Evolutionary conservation across 2,329 filamentous ascomycete species (phyloP).

Genomic region (Aulographum hederae): DNA sequence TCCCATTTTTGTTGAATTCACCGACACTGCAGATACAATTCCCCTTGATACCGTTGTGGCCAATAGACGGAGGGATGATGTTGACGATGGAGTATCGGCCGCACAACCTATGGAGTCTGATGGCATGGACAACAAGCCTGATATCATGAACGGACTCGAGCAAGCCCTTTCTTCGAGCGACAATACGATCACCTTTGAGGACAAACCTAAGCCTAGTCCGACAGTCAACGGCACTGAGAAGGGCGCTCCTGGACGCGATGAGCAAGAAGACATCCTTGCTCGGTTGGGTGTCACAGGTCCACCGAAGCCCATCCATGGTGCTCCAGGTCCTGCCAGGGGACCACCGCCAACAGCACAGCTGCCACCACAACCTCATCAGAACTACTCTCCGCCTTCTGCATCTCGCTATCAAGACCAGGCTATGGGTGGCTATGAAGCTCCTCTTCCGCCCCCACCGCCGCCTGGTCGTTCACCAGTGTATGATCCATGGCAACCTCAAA

Average conservation of each 20-base stretch:
- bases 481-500: neutral
- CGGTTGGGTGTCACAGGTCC: slow-evolving; percentile 18
- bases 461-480: neutral
- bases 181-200: slow-evolving; percentile 5
- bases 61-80: neutral
- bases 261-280: slow-evolving; percentile 15
- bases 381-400: no score
- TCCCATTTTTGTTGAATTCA: slow-evolving; percentile 4
- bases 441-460: neutral
- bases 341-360: slow-evolving; percentile 8
- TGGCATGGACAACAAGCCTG: slow-evolving; percentile 1
- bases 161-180: slow-evolving; percentile 6
- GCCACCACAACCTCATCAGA: neutral
- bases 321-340: slow-evolving; percentile 17
- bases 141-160: slow-evolving; percentile 7
- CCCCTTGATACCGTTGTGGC: neutral
- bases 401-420: no score
- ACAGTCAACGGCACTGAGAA: slow-evolving; percentile 6
- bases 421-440: neutral
- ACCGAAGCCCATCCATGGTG: slow-evolving; percentile 17
- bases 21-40: neutral
- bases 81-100: neutral
- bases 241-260: neutral
- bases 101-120: neutral
- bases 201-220: slow-evolving; percentile 9